These are phyloP conservation scores for Purpureocillium takamizusanense DNA, from an alignment of 2,329 filamentous ascomycete genomes.

Conservation along the genomic window DNA sequence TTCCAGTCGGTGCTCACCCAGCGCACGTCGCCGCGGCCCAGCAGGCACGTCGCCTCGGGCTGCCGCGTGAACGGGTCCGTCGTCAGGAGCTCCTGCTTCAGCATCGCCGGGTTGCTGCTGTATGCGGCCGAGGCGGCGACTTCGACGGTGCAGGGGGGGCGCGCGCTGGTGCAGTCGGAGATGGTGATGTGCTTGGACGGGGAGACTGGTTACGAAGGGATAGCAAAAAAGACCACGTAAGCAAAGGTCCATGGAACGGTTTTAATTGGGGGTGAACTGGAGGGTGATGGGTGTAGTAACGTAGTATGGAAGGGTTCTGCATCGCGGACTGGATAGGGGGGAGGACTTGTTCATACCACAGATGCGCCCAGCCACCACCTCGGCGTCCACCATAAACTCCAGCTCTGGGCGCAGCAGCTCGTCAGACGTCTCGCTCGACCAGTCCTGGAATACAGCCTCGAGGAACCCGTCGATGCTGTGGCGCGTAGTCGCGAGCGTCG, in stretches of 20 bases:
- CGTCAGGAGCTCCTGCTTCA: slow-evolving; percentile 17
- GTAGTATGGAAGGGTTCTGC: too few relatives aligned
- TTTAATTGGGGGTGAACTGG: too few relatives aligned
- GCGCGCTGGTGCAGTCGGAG: slow-evolving; percentile 9
- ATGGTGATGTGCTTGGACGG: slow-evolving; percentile 3
- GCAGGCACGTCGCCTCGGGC: slow-evolving; percentile 14
- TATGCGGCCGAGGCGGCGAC: slow-evolving; percentile 18
- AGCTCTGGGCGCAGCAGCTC: slow-evolving; percentile 13
- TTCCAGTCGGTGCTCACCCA: slow-evolving; percentile 15
- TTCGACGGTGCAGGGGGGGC: slow-evolving; percentile 7
- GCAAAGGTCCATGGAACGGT: too few relatives aligned
- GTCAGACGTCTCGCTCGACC: slow-evolving; percentile 9
- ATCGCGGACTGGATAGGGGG: too few relatives aligned
- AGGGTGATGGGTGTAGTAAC: too few relatives aligned
- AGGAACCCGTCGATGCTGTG: slow-evolving; percentile 22
- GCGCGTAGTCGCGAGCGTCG: slow-evolving; percentile 13
- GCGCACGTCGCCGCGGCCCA: slow-evolving; percentile 16
- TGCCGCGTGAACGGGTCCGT: slow-evolving; percentile 10
- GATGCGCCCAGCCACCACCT: slow-evolving; percentile 14
- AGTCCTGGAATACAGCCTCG: slow-evolving; percentile 19
- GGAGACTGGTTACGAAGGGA: slow-evolving; percentile 2
- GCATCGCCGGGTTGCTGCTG: slow-evolving; percentile 15
- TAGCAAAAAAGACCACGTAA: neutral
- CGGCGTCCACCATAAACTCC: slow-evolving; percentile 19
- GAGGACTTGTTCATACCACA: too few relatives aligned